Evolutionary conservation across 306 rosid genomes (phyloP).

Genomic region (Cicer chorassanicum): DNA sequence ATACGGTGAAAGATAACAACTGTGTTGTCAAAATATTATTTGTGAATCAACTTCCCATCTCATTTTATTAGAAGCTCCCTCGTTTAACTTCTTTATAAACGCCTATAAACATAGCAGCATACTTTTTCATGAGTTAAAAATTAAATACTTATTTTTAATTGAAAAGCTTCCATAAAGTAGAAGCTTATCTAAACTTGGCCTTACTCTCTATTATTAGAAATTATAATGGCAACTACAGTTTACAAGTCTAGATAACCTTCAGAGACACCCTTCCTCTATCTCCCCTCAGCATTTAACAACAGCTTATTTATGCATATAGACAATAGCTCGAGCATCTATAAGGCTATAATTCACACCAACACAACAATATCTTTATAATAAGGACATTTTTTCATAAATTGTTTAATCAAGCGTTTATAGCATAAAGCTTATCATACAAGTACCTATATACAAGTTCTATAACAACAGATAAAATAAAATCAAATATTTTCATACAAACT

Average conservation of each 20-base stretch:
- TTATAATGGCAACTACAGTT: conserved; percentile 9
- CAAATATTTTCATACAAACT: too few species aligned
- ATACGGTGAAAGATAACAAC: too few species aligned
- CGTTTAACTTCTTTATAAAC: not conserved
- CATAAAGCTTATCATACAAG: too few species aligned
- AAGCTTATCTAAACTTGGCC: not conserved
- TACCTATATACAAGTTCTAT: too few species aligned
- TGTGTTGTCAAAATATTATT: too few species aligned
- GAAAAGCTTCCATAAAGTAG: not conserved
- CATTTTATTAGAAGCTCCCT: not conserved
- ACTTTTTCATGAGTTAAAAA: not conserved
- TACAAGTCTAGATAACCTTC: not conserved
- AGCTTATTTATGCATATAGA: not conserved
- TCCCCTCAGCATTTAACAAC: not conserved
- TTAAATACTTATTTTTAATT: not conserved
- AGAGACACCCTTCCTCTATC: conserved; percentile 13
- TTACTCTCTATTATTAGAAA: conserved; percentile 15
- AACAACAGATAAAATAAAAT: too few species aligned
- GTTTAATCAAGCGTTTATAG: too few species aligned
- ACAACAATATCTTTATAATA: not conserved
- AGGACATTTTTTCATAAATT: too few species aligned
- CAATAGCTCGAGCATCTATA: not conserved
- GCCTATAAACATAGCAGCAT: not conserved
- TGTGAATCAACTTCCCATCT: not conserved
- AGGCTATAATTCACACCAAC: not conserved